A percentile compares a stretch with the other conserved stretches of the same genome.
Conservation (phyloP, 148 eudicot species). For the Chenopodium formosanum region DNA sequence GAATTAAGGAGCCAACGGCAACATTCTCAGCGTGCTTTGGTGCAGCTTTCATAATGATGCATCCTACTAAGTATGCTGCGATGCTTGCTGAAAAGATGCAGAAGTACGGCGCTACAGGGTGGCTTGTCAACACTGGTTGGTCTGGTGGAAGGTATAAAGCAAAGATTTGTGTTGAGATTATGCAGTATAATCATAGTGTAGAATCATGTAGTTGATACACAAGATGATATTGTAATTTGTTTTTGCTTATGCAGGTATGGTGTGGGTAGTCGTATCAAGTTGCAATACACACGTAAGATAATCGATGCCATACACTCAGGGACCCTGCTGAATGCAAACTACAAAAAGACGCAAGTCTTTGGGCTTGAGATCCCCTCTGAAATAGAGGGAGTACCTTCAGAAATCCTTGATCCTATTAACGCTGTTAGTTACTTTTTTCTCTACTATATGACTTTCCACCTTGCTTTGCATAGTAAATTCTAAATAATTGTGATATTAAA, state of each 20-base stretch:
- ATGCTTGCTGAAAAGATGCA: conserved; percentile 86
- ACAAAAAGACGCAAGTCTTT: conserved; percentile 64
- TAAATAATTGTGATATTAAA: neutral
- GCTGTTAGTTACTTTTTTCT: conserved; percentile 41
- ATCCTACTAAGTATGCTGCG: conserved; percentile 77
- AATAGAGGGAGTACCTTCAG: conserved; percentile 70
- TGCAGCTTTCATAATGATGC: conserved; percentile 82
- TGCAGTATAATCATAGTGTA: neutral
- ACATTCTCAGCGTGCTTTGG: conserved; percentile 89
- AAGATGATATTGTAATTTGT: neutral
- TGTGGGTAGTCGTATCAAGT: conserved; percentile 72
- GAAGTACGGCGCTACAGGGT: conserved; percentile 66
- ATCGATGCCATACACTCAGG: conserved; percentile 80
- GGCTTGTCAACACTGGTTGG: conserved; percentile 94
- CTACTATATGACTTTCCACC: too few species aligned
- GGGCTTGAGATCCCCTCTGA: conserved; percentile 73
- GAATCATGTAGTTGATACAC: neutral
- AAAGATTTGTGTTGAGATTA: neutral
- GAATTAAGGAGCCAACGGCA: conserved; percentile 71
- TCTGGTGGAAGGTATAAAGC: conserved; percentile 67
- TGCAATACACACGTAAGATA: conserved; percentile 69
- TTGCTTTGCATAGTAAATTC: neutral
- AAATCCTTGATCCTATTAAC: conserved; percentile 75
- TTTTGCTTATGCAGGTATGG: conserved; percentile 51
- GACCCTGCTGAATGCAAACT: conserved; percentile 43